These are phyloP conservation scores for Themeda triandra DNA, from an alignment of 176 grass and related monocot genomes.

Conservation along the genomic window DNA sequence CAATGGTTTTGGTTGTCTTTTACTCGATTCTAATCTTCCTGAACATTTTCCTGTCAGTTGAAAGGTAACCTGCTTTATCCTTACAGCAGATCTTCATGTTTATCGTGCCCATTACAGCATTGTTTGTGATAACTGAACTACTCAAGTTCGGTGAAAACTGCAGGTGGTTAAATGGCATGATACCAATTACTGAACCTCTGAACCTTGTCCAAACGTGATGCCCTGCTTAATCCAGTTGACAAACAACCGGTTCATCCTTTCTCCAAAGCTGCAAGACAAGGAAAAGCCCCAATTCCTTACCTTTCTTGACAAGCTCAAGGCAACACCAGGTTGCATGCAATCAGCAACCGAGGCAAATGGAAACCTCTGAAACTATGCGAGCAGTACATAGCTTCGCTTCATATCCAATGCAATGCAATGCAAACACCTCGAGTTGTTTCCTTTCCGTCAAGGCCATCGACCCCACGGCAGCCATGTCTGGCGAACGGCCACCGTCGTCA, in stretches of 20 bases:
- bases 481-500: slow-evolving; percentile 10
- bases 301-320: slow-evolving; percentile 23
- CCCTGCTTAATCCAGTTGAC: background rate
- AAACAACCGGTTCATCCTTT: slow-evolving; percentile 24
- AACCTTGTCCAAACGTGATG: background rate
- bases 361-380: background rate
- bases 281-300: slow-evolving; percentile 42
- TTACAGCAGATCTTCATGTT: background rate
- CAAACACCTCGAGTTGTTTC: background rate
- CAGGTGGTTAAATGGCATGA: background rate
- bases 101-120: background rate
- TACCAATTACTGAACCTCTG: slow-evolving; percentile 25
- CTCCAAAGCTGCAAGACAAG: slow-evolving; percentile 43
- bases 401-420: background rate
- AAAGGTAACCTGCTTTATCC: background rate
- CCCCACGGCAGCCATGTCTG: slow-evolving; percentile 25
- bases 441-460: background rate
- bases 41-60: background rate
- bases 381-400: slow-evolving; percentile 25
- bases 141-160: background rate
- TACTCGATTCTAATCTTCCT: background rate
- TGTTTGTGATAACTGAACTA: background rate
- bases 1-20: background rate
- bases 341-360: background rate
- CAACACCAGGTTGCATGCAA: slow-evolving; percentile 9